Conservation (phyloP, 225 moss, liverwort and hornwort species). For the Ulota crispa region DNA sequence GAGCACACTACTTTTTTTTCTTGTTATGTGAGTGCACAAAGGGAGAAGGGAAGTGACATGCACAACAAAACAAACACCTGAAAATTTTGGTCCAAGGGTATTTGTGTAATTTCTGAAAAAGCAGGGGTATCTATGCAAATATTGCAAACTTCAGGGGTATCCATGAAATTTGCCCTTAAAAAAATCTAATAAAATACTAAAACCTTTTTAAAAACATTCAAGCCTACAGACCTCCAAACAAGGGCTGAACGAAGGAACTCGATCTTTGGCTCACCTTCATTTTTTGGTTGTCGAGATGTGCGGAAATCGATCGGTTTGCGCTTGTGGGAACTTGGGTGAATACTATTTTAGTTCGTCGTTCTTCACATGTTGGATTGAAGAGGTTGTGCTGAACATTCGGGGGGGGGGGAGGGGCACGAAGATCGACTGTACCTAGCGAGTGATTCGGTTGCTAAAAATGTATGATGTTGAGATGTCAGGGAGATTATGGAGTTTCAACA, state of each 20-base stretch:
- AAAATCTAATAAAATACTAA: too few relatives aligned
- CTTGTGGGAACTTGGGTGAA: not conserved
- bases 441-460: not conserved
- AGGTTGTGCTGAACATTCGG: not conserved
- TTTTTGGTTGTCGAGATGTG: too few relatives aligned
- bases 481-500: constrained; percentile 78
- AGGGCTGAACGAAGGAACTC: not conserved
- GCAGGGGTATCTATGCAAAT: too few relatives aligned
- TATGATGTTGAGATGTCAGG: constrained; percentile 5
- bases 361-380: not conserved
- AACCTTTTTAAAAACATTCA: not conserved
- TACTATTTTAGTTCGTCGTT: not conserved
- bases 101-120: too few relatives aligned
- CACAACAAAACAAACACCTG: too few relatives aligned
- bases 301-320: not conserved
- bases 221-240: not conserved
- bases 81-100: too few relatives aligned
- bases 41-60: too few relatives aligned
- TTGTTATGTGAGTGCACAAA: too few relatives aligned
- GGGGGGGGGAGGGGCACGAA: not conserved
- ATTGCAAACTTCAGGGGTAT: too few relatives aligned
- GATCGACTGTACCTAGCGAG: not conserved
- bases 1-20: too few relatives aligned
- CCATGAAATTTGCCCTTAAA: too few relatives aligned
- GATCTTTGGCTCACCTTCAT: too few relatives aligned